Evolutionary conservation across 169 alveolate species (phyloP), one percentile per base, ranked within the genome.

Genomic region (Cryptosporidium tyzzeri): DNA sequence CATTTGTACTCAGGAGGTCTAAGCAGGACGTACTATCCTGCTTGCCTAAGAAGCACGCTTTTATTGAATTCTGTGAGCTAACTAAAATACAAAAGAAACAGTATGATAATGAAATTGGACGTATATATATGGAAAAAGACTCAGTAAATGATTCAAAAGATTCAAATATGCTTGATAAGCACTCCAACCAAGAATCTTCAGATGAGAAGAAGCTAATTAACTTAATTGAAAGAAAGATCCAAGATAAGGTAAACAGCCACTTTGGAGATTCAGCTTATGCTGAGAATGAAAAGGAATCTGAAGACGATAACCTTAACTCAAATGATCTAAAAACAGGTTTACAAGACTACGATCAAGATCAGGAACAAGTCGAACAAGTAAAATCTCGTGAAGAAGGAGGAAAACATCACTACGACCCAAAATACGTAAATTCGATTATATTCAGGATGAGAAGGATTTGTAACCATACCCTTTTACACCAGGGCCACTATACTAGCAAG

Each of bases 381-480:
- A 35, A 37, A 12, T 14, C 35, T 26, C 29, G 10, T 10, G 31
- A 71, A 21, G 31, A 50, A 8, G 6, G 37, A 21, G 35, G 35
- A 26, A 44, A 31, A 10, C 89, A 62, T 35, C 80, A 65, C 23
- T 84, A 85, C 26, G 94, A 91, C 73, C 89, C 89, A 14, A 93
- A 74, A 70, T 93, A 94, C 74, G 95, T 96, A 29, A 95, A 95
- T 59, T 94, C 96, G 18, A 91, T 95, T 9, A 80, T 96, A 4
- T 95, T 93, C 70, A 94, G 96, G 39, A 87, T 96, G 85, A 80
- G 98, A 31, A 91, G 98, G 44, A 96, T 96, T 53, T 96, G 98
- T 91, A 96, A 96, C 75, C 98, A 96, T 73, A 95, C 98, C 23
- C 92, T 96, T 8, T 91, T 96, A 73, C 94, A 94, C 91, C 95